Evolutionary conservation across 2,329 filamentous ascomycete species (phyloP).

Genomic region (Colletotrichum tropicale): DNA sequence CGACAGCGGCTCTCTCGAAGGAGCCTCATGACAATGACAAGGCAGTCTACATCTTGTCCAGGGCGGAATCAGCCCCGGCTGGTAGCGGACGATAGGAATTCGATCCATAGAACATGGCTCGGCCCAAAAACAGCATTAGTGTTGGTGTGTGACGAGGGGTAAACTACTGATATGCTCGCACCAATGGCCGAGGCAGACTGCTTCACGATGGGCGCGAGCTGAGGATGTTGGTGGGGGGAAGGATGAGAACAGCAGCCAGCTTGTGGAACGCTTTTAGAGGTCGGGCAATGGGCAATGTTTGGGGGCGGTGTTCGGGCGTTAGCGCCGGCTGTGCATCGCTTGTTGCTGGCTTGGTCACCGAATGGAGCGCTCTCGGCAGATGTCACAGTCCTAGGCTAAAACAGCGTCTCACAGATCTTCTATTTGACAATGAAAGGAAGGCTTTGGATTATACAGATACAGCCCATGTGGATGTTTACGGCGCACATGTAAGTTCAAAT

Average conservation of each 20-base stretch:
- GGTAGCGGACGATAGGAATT: neutral
- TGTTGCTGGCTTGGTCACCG: neutral
- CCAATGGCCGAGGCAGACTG: slow-evolving; percentile 11
- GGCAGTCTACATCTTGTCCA: neutral
- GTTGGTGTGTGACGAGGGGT: neutral
- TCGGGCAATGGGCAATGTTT: neutral
- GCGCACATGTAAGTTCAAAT: neutral
- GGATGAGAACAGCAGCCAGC: neutral
- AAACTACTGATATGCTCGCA: neutral
- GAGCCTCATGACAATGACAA: slow-evolving; percentile 5
- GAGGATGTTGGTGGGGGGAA: neutral
- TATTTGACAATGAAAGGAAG: neutral
- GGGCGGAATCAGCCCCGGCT: slow-evolving; percentile 10
- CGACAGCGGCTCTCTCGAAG: neutral
- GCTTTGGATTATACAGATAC: neutral
- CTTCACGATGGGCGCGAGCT: slow-evolving; percentile 3
- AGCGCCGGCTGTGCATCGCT: neutral
- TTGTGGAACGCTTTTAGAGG: neutral
- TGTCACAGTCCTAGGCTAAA: neutral
- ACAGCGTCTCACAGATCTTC: neutral
- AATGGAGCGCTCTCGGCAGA: neutral
- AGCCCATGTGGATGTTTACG: neutral
- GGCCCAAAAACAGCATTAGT: neutral
- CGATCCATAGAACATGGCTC: neutral
- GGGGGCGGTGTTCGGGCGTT: neutral